Percentiles rank a stretch among this genome's conserved stretches.
These are phyloP conservation scores for Citrullus colocynthis DNA, from an alignment of 306 rosid genomes.

Conservation along the genomic window DNA sequence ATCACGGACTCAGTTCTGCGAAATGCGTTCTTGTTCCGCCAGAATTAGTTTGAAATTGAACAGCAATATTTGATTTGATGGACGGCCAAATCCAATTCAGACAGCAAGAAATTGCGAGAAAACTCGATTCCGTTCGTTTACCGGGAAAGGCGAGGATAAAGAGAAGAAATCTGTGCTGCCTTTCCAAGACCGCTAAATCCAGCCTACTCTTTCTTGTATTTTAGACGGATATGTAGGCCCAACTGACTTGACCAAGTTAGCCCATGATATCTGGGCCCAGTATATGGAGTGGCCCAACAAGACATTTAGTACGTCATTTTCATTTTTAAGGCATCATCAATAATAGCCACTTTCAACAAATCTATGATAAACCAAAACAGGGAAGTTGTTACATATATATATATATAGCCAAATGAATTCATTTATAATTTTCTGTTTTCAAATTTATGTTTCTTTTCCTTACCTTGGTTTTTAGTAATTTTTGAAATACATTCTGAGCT, in stretches of 20 bases:
- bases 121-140: not conserved
- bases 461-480: too few species aligned
- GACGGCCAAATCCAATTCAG: not conserved
- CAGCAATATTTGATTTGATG: not conserved
- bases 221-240: too few species aligned
- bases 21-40: slow-evolving; percentile 4
- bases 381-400: too few species aligned
- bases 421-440: too few species aligned
- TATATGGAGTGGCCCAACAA: not conserved
- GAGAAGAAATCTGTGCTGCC: not conserved
- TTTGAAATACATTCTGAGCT: too few species aligned
- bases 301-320: not conserved
- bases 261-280: not conserved
- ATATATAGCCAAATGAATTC: too few species aligned
- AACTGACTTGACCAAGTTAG: not conserved
- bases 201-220: too few species aligned
- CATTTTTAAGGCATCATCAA: too few species aligned
- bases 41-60: not conserved
- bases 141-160: not conserved
- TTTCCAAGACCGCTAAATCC: not conserved
- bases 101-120: not conserved
- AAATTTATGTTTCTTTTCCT: too few species aligned
- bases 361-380: too few species aligned
- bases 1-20: slow-evolving; percentile 15
- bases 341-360: too few species aligned